Base-by-base conservation (phyloP, 2,329 filamentous ascomycete genomes). In the Epichloe scottii region DNA sequence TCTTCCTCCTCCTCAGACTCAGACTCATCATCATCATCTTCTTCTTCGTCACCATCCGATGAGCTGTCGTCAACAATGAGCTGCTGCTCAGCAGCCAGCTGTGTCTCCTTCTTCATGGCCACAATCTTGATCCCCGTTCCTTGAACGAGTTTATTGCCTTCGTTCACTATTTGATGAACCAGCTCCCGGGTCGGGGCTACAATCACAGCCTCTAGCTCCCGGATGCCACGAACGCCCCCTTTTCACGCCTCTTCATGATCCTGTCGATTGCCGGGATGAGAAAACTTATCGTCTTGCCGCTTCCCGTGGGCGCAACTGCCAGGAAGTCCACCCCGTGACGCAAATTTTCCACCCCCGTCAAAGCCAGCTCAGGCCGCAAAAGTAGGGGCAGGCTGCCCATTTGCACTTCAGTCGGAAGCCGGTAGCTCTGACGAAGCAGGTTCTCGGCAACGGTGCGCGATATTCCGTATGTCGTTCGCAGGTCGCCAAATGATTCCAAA, bases 231-330 rank as follows among this genome's bases (percentile, higher is more conserved):
- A 4, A 62, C 41, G 4, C 72, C 66, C 74, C 68, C 39, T 73
- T 68, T 1, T 75, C 71, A 41, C 77, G 69, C 49, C 77, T 69
- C 54, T 76, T 73, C 57, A 87, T 72, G 41, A 95, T 82, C 44
- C 79, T 77, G 62, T 95, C 85, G 59, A 98, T 82, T 3, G 89
- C 77, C 0, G 91, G 90, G 41, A 98, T 86, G 60, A 97, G 68
- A 61, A 96, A 98, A 17, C 89, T 89, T 56, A 98, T 73, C 0
- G 93, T 98, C 73, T 98, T 98, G 43, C 93, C 93, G 65, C 91
- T 97, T 23, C 93, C 93, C 0, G 93, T 98, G 1, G 93, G 93
- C 3, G 93, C 93, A 42, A 97, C 82, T 0, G 88, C 87, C 55
- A 98, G 68, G 39, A 98, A 80, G 70, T 98, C 84, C 4, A 91